Evolutionary conservation across 1,139 yeast species (phyloP), one percentile per base, ranked within the genome.

Genomic region (Candida sp.): DNA sequence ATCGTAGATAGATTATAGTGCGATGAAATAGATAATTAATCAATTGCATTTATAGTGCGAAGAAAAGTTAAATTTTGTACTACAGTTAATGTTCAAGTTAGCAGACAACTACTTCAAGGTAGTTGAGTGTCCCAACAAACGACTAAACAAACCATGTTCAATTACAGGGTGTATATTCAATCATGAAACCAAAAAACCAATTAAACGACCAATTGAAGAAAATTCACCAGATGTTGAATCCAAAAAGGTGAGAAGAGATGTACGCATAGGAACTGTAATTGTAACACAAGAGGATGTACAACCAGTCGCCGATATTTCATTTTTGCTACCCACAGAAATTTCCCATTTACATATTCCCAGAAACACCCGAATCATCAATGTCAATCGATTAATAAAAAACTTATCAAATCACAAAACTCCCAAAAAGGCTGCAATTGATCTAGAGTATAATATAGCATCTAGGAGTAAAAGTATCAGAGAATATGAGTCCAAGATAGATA

Each of bases 131-230:
- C 73, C 74, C 1, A 48, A 51, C 9, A 22, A 53, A 22, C 45
- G 46, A 12, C 43, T 47, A 33, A 48, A 42, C 11, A 50, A 49
- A n/a, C 41, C 39, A 6, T 68, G 74, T 40, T 41, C 48, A 8
- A 48, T 67, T 21, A 37, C 57, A 9, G 66, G 68, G 49, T 68
- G 74, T 43, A 47, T 67, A 5, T 68, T 61, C 44, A 47, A 48
- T n/a, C 73, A 65, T 51, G 49, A 27, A 8, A 8, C 12, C 25
- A 39, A 12, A 4, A 22, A 21, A 12, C 15, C 37, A 22, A n/a
- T 33, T 5, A 34, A 41, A 22, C 40, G 30, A 21, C 11, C 12
- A 30, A 9, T 25, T 7, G 37, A 37, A 34, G 22, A 21, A 34
- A 33, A 23, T 41, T 23, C 9, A n/a, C 33, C 5, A 35, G 22